Evolutionary conservation across 2,329 filamentous ascomycete genomes (phyloP).

Genomic region (Fusarium secorum): DNA sequence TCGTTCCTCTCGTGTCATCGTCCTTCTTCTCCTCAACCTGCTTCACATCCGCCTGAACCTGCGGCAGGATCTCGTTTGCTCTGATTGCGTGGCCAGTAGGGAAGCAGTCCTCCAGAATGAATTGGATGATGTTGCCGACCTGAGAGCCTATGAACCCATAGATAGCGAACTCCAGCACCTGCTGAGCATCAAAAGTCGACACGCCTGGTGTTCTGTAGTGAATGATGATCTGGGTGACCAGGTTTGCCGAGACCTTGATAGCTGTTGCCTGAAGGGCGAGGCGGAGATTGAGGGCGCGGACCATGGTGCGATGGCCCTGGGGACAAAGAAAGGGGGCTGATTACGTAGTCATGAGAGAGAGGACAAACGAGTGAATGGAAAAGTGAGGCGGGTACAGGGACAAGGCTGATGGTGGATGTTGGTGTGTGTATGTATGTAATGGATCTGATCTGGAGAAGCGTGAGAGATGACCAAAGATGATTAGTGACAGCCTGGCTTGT

Average conservation of each 20-base stretch:
- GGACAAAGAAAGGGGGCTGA: neutral
- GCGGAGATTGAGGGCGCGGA: conserved; percentile 41
- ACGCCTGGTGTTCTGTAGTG: conserved; percentile 28
- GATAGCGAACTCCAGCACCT: conserved; percentile 48
- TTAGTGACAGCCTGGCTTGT: conserved; percentile 36
- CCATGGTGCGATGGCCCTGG: conserved; percentile 27
- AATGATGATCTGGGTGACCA: conserved; percentile 42
- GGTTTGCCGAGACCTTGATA: conserved; percentile 45
- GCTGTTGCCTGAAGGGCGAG: conserved; percentile 43
- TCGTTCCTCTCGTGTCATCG: conserved; percentile 19
- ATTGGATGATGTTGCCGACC: conserved; percentile 48
- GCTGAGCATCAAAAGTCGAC: conserved; percentile 44
- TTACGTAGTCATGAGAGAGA: conserved; percentile 20
- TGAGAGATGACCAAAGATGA: neutral
- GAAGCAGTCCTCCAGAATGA: conserved; percentile 48
- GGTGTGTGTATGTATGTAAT: neutral
- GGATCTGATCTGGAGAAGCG: conserved; percentile 15
- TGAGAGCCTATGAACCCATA: conserved; percentile 48
- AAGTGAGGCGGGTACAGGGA: neutral
- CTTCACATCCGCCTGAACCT: conserved; percentile 24
- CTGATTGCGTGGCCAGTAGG: conserved; percentile 40
- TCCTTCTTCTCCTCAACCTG: conserved; percentile 39
- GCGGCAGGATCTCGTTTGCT: conserved; percentile 32
- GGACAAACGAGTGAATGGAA: neutral
- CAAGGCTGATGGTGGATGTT: conserved; percentile 3